These are phyloP conservation scores for Rhizopogon vesiculosus DNA, from an alignment of 768 basidiomycete genomes.

Conservation along the genomic window DNA sequence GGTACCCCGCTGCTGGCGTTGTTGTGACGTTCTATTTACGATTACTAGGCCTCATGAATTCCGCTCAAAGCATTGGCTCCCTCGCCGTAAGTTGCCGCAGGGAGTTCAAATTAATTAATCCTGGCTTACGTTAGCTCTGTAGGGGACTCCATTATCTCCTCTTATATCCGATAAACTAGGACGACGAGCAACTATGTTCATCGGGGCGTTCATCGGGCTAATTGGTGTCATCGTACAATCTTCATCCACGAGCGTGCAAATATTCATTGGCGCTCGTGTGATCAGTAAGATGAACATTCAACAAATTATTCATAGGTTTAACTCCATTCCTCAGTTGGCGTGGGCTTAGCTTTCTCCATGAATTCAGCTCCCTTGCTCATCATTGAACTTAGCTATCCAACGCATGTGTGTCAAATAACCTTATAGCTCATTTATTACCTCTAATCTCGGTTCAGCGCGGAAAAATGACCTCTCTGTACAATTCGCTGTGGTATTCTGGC, in stretches of 20 bases:
- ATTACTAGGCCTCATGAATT: constrained; percentile 55
- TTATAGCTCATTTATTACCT: background rate
- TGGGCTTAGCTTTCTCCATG: constrained; percentile 56
- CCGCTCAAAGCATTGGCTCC: constrained; percentile 59
- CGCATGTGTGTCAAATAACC: constrained; percentile 40
- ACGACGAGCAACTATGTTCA: constrained; percentile 53
- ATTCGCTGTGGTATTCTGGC: constrained; percentile 73
- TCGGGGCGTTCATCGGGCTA: constrained; percentile 61
- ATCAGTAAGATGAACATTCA: constrained; percentile 17
- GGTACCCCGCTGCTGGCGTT: constrained; percentile 27
- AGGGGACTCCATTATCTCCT: constrained; percentile 62
- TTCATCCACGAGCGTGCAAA: constrained; percentile 37
- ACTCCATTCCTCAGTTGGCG: constrained; percentile 41
- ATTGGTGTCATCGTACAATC: constrained; percentile 57
- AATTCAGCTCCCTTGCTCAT: constrained; percentile 63
- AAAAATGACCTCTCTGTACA: constrained; percentile 61
- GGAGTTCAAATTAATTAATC: background rate
- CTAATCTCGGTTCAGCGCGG: constrained; percentile 31
- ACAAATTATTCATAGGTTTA: background rate
- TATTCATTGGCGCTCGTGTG: constrained; percentile 55
- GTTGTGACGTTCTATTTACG: background rate
- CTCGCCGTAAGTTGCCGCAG: constrained; percentile 32
- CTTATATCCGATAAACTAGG: constrained; percentile 57
- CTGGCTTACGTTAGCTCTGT: background rate
- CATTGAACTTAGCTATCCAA: constrained; percentile 67